Evolutionary conservation across 75 land plant genomes (phyloP).

Genomic region (Pinus tabuliformis): DNA sequence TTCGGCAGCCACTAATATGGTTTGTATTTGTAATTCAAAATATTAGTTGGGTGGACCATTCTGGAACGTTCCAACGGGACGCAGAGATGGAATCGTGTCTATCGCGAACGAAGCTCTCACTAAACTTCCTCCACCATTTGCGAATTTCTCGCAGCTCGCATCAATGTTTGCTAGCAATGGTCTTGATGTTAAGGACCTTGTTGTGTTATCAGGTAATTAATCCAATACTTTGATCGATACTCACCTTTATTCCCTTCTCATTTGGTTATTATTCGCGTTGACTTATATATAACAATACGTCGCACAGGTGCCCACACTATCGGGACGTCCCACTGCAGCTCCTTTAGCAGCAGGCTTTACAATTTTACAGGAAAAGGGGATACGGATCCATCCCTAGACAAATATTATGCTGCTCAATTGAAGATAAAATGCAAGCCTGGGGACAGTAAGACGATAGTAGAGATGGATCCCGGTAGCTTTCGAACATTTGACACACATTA

Average conservation of each 20-base stretch:
- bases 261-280: too few relatives aligned
- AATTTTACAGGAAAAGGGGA: constrained; percentile 54
- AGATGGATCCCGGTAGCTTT: constrained; percentile 57
- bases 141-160: constrained; percentile 14
- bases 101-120: constrained; percentile 7
- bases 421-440: constrained; percentile 29
- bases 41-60: constrained; percentile 7
- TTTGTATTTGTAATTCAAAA: too few relatives aligned
- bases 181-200: too few relatives aligned
- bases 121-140: constrained; percentile 27
- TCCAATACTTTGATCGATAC: too few relatives aligned
- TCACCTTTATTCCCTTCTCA: too few relatives aligned
- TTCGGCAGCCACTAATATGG: too few relatives aligned
- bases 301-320: too few relatives aligned
- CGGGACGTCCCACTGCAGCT: too few relatives aligned
- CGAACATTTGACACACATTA: constrained; percentile 48
- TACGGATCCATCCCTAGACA: constrained; percentile 45
- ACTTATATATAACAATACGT: too few relatives aligned
- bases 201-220: too few relatives aligned
- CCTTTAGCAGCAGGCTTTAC: constrained; percentile 31
- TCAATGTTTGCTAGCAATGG: constrained; percentile 8
- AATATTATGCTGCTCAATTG: constrained; percentile 31
- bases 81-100: constrained; percentile 42
- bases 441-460: constrained; percentile 26
- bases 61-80: constrained; percentile 36